Evolutionary conservation across 805 yeast genomes (phyloP), one percentile per base, ranked within the genome.

Genomic region (Saccharomyces mikatae): DNA sequence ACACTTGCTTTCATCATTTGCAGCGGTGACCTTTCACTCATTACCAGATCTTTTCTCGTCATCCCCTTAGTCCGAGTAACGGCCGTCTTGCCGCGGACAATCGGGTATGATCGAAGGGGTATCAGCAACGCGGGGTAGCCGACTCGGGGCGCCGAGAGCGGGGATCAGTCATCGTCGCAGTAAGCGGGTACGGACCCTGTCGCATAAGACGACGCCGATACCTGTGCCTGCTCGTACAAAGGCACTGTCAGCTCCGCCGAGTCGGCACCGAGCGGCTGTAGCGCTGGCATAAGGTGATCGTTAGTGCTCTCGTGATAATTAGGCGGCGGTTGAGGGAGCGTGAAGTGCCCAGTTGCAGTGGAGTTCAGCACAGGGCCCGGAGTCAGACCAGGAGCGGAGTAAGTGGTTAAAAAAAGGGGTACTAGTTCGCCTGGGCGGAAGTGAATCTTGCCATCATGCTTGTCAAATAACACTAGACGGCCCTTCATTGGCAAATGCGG

Each of bases 401-500:
- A 36, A 21, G 52, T 46, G 29, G 51, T 32, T n/a, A 46, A 56
- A 46, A 72, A 71, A 24, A 72, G 62, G 24, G 66, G 54, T 4
- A 61, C 67, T 26, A 70, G 65, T 47, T 72, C 71, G 10, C 72
- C 74, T 10, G 73, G 64, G 30, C 77, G 61, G 61, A 74, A 74
- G 59, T 74, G 78, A n/a, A 73, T 68, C 58, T 68, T 70, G 2
- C 76, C 76, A 27, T 66, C 62, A 28, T 51, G 47, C 49, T 71
- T 69, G 56, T 74, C 78, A 50, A 73, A 60, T 13, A 73, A 56
- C 8, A 74, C 73, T 48, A 62, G 63, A 27, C 77, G 62, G 10
- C 77, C 77, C 27, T 67, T 60, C 57, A 90, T 78, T 1, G 85
- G 77, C 5, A 89, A 85, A 61, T 85, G 84, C 1, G 97, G 97